phyloP scores from a whole-genome alignment of 257 asterid genomes.

The Ajuga chamaepitys region DNA sequence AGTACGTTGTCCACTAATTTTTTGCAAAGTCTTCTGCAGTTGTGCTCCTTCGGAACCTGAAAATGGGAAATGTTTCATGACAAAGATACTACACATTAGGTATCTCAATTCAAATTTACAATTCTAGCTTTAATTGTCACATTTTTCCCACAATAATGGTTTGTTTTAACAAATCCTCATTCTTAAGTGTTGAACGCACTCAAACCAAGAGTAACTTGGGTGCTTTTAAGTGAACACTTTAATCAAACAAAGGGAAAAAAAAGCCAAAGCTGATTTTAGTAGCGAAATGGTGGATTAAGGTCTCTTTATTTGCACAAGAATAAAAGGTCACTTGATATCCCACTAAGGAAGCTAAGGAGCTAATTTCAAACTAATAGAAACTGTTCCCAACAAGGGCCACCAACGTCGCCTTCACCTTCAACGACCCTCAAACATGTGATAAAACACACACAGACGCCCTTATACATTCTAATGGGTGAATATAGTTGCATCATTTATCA shows the following conservation, averaged over 20 bases:
- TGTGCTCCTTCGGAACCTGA: constrained; percentile 82
- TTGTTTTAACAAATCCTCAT: background rate
- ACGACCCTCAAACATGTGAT: too few species aligned
- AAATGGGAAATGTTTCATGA: constrained; percentile 6
- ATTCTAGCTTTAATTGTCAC: background rate
- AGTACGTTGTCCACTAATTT: constrained; percentile 81
- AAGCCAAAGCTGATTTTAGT: background rate
- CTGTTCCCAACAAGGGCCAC: too few species aligned
- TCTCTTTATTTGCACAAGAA: background rate
- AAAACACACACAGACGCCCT: too few species aligned
- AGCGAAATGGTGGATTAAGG: background rate
- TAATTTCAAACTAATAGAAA: too few species aligned
- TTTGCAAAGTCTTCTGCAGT: constrained; percentile 68
- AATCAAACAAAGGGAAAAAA: background rate
- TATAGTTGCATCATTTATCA: too few species aligned
- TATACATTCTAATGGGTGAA: too few species aligned
- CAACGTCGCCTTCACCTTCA: too few species aligned
- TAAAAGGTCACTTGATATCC: too few species aligned
- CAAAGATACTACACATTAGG: background rate
- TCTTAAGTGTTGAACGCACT: background rate
- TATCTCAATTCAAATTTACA: background rate
- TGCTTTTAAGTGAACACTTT: background rate
- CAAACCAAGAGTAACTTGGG: background rate
- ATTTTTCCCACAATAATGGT: background rate
- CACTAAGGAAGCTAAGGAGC: too few species aligned